These are phyloP conservation scores for Corniculantispora saksenae DNA, from an alignment of 2,329 filamentous ascomycete species.

Conservation along the genomic window DNA sequence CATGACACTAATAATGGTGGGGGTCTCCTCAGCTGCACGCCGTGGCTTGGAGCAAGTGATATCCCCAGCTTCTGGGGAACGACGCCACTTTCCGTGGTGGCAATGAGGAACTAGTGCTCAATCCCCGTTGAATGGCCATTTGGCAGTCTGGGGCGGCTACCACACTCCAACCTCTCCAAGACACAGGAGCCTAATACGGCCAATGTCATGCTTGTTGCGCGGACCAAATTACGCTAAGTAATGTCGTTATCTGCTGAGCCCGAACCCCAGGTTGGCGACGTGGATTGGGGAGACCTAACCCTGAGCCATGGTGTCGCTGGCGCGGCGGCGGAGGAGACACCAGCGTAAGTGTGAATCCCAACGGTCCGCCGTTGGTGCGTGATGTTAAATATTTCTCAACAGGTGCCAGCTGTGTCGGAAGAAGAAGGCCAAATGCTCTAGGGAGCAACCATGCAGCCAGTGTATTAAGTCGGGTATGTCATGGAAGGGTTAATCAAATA, in stretches of 20 bases:
- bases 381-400: background rate
- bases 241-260: background rate
- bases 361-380: background rate
- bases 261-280: background rate
- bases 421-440: constrained; percentile 47
- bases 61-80: background rate
- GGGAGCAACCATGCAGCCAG: constrained; percentile 44
- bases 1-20: background rate
- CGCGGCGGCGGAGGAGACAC: constrained; percentile 3
- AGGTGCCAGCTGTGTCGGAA: constrained; percentile 44
- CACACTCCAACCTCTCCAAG: background rate
- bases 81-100: background rate
- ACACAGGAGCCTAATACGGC: background rate
- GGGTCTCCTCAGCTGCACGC: background rate
- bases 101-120: background rate
- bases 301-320: background rate
- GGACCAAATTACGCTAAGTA: background rate
- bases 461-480: constrained; percentile 35
- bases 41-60: background rate
- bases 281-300: background rate
- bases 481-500: too few species aligned
- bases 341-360: background rate
- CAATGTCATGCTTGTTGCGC: too few species aligned
- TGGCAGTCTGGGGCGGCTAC: background rate
- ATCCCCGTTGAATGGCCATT: background rate